Conservation (phyloP, 208 protist species). For the Leishmania turanica region DNA sequence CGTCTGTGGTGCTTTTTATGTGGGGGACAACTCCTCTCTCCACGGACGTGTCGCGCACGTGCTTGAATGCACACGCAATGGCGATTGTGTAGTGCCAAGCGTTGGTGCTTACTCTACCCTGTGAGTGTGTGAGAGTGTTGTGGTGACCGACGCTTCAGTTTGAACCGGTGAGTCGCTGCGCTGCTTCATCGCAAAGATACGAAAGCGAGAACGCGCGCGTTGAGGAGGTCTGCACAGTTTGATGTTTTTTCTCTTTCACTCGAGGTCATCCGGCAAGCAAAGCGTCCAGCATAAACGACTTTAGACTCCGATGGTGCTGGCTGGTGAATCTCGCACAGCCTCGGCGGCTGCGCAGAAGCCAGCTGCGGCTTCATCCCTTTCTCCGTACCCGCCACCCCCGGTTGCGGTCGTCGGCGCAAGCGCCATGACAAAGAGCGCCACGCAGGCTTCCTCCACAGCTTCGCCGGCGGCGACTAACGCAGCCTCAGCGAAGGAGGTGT, state of each 20-base stretch:
- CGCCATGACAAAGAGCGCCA: neutral
- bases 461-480: neutral
- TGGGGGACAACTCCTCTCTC: neutral
- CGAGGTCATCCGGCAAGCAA: neutral
- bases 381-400: constrained; percentile 2
- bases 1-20: neutral
- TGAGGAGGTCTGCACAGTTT: neutral
- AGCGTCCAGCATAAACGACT: neutral
- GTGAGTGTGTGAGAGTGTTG: neutral
- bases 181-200: neutral
- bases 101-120: neutral
- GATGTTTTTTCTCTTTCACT: neutral
- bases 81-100: neutral
- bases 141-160: neutral
- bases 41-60: neutral
- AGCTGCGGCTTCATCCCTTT: neutral
- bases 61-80: neutral
- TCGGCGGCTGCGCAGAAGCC: constrained; percentile 2
- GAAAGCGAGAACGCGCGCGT: neutral
- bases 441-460: neutral
- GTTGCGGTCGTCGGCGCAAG: neutral
- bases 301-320: constrained; percentile 1
- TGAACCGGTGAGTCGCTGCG: neutral
- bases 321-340: constrained; percentile 4
- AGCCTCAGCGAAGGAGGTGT: neutral